A percentile compares a stretch with the other conserved stretches of the same genome.
These are phyloP conservation scores for Posidonia australis DNA, from an alignment of 106 monocot species.

Conservation along the genomic window DNA sequence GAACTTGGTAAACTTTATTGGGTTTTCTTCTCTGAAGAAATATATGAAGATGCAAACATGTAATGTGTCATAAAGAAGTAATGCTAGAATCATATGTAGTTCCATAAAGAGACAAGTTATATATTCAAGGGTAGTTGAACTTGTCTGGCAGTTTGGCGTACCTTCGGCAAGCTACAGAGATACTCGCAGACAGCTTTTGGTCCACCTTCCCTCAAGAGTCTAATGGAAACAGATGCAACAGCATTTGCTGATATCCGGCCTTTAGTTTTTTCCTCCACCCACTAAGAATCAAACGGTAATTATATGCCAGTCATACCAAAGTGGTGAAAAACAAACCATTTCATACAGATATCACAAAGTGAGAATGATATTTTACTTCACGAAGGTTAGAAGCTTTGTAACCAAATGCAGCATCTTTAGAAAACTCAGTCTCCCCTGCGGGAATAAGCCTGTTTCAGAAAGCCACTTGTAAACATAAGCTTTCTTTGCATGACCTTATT, in stretches of 20 bases:
- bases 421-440: slow-evolving; percentile 88
- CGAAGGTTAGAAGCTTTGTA: slow-evolving; percentile 89
- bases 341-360: background rate
- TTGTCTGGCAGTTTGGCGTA: slow-evolving; percentile 6
- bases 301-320: background rate
- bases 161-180: slow-evolving; percentile 75
- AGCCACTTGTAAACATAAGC: background rate
- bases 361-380: slow-evolving; percentile 37
- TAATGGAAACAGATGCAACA: slow-evolving; percentile 76
- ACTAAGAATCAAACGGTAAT: slow-evolving; percentile 26
- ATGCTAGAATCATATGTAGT: background rate
- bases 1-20: background rate
- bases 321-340: background rate
- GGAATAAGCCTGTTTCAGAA: slow-evolving; percentile 64
- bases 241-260: slow-evolving; percentile 45
- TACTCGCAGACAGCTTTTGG: slow-evolving; percentile 69
- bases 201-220: slow-evolving; percentile 70
- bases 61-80: background rate
- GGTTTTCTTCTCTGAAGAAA: background rate
- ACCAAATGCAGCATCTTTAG: slow-evolving; percentile 92
- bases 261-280: slow-evolving; percentile 98
- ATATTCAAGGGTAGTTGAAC: background rate
- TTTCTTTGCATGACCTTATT: background rate
- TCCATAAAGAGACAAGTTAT: background rate
- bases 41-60: no score